phyloP scores from a whole-genome alignment of 1,284 basidiomycete genomes.

The Phellopilus nigrolimitatus region DNA sequence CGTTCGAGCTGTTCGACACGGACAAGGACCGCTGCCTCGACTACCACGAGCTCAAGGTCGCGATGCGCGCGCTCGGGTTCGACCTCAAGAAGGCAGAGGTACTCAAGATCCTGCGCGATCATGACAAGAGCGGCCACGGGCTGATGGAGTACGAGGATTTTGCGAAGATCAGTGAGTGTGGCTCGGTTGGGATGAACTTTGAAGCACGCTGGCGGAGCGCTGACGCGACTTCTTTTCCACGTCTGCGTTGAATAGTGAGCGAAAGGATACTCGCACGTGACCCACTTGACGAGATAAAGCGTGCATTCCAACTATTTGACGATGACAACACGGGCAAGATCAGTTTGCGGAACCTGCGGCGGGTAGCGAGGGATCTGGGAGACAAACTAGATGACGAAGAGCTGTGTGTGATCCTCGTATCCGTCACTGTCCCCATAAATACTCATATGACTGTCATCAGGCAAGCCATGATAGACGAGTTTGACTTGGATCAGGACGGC shows the following conservation, averaged over 20 bases:
- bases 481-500: constrained; percentile 97
- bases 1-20: constrained; percentile 98
- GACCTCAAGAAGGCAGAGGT: constrained; percentile 99
- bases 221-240: constrained; percentile 4
- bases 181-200: too few species aligned
- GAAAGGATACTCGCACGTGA: constrained; percentile 90
- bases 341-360: constrained; percentile 81
- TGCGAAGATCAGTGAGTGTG: constrained; percentile 87
- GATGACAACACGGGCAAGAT: constrained; percentile 97
- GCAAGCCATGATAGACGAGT: constrained; percentile 99
- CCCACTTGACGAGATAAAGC: constrained; percentile 93
- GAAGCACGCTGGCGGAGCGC: background rate
- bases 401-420: constrained; percentile 60
- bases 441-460: constrained; percentile 36
- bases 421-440: constrained; percentile 6
- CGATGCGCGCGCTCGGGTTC: constrained; percentile 96
- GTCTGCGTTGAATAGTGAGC: constrained; percentile 88
- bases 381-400: constrained; percentile 96
- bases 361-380: constrained; percentile 96
- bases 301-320: constrained; percentile 95
- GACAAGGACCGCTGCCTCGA: constrained; percentile 97
- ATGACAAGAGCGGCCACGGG: constrained; percentile 87
- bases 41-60: constrained; percentile 98
- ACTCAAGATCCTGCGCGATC: constrained; percentile 88
- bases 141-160: constrained; percentile 95